Base-by-base conservation (phyloP, 2,329 filamentous ascomycete genomes). In the Diplodia mutila region DNA sequence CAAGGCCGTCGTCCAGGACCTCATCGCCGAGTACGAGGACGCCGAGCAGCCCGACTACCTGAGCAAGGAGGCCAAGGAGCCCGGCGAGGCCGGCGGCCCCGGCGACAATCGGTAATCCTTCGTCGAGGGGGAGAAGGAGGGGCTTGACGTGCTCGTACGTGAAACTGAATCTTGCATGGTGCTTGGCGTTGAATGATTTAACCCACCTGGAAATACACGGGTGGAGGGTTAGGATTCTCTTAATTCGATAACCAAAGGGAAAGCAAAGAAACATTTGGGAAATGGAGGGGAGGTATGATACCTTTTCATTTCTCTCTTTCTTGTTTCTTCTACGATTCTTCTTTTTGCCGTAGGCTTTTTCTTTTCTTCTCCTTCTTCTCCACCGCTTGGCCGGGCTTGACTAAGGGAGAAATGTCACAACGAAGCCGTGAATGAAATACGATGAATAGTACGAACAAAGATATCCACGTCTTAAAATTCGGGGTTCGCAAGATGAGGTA, bases 21-120 rank as follows among this genome's bases (percentile, higher is more conserved):
- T 98, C 70, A 94, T 98, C 76, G 87, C 88, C 63, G 95, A 99
- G 83, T 99, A 99, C 77, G 94, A 98, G 81, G 94, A 94, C 34
- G 95, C 95, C 4, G 95, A 99, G 80, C 87, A 91, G 76, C 89
- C 92, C 39, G 90, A 97, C 75, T 99, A 99, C 78, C 83, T 99
- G 63, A 94, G 91, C 75, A 91, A 91, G 9, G 90, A 90, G 67
- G 46, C 27, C n/a, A 42, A 29, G 21, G 48, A 48, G n/a, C 46
- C 21, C 9, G 49, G 32, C 23, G 65, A 63, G 23, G 39, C 34
- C 4, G 65, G 48, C 5, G 55, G 27, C 23, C 54, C 23, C 8
- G 37, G 4, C 3, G 14, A 23, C 5, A 32, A 6, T 1, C 37
- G 54, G 18, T 16, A 3, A 1, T 12, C n/a, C n/a, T 34, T 12